phyloP scores from a whole-genome alignment of 805 yeast genomes.

The Yarrowia sp. region DNA sequence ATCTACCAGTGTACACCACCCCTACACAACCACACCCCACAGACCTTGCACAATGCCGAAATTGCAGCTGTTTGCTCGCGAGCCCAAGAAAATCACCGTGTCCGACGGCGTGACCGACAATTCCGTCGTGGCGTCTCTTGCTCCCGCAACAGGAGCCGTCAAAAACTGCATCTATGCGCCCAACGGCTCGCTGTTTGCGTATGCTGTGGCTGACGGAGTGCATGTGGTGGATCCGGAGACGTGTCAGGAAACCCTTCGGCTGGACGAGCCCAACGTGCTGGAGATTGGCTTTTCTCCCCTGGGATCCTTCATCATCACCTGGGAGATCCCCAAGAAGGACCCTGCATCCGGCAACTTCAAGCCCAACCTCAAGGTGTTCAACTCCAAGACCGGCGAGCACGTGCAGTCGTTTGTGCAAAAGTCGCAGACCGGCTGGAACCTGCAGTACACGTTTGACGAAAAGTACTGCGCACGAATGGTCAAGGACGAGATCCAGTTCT shows the following conservation, averaged over 20 bases:
- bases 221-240: conserved; percentile 62
- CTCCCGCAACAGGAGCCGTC: conserved; percentile 45
- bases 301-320: conserved; percentile 80
- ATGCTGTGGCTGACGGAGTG: conserved; percentile 62
- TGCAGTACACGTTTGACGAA: conserved; percentile 89
- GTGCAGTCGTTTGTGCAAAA: conserved; percentile 74
- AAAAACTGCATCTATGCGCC: conserved; percentile 72
- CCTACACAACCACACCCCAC: not conserved
- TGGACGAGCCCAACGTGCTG: conserved; percentile 70
- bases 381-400: conserved; percentile 57
- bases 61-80: conserved; percentile 35
- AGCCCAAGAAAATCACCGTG: conserved; percentile 35
- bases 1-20: not conserved
- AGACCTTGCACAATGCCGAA: not conserved
- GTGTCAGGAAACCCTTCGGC: conserved; percentile 56
- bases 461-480: conserved; percentile 66
- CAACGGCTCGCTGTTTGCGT: conserved; percentile 73
- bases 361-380: conserved; percentile 82
- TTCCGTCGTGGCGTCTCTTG: conserved; percentile 4
- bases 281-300: conserved; percentile 89
- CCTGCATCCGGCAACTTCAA: conserved; percentile 71
- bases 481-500: conserved; percentile 71
- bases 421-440: conserved; percentile 85
- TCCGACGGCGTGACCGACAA: conserved; percentile 34
- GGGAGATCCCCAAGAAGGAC: conserved; percentile 84